Base-by-base conservation (phyloP, 2,329 filamentous ascomycete genomes). In the Byssochlamys sp. region DNA sequence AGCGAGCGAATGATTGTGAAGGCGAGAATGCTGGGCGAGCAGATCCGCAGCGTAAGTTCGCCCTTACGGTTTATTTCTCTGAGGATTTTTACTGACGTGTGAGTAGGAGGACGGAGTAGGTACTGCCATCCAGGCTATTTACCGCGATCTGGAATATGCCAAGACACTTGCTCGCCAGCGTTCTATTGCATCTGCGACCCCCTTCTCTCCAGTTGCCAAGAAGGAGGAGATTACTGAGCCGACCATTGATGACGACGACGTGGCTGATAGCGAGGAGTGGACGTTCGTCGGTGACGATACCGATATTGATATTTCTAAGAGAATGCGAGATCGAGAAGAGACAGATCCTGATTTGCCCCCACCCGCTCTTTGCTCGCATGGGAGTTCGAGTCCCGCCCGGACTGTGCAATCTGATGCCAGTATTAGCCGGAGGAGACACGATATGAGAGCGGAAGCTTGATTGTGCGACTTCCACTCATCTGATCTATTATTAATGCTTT, bases 71-170 rank as follows among this genome's bases (percentile, higher is more conserved):
- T 19, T 11, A 9, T 48, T 31, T 31, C 35, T 25, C 31, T 12
- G 6, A 24, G 26, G 26, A 11, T 27, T 14, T 14, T n/a, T 72
- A 65, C 76, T 69, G 65, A 67, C 11, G 26, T 55, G 29, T 28
- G 58, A 19, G 58, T 61, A 95, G 88, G 92, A 99, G 72, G 85
- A 90, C 62, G 94, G 94, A 35, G 91, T 96, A n/a, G 85, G 87
- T 53, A 88, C 81, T 4, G 94, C 92, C 4, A 94, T 97, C 61
- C 89, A 96, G 72, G 89, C 85, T 59, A 89, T 99, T 57, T 99
- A 97, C 70, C 88, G 94, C 49, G 92, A 97, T 70, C 81, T 97
- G 57, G 94, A 97, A 69, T 96, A 96, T 66, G 91, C 94, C 39
- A 89, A 84, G 72, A 87, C 87, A 14, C 79, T 97, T 51, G 88